A percentile compares a stretch with the other conserved stretches of the same genome.
Conservation (phyloP, 768 basidiomycete genomes). For the Leccinum variicolor region DNA sequence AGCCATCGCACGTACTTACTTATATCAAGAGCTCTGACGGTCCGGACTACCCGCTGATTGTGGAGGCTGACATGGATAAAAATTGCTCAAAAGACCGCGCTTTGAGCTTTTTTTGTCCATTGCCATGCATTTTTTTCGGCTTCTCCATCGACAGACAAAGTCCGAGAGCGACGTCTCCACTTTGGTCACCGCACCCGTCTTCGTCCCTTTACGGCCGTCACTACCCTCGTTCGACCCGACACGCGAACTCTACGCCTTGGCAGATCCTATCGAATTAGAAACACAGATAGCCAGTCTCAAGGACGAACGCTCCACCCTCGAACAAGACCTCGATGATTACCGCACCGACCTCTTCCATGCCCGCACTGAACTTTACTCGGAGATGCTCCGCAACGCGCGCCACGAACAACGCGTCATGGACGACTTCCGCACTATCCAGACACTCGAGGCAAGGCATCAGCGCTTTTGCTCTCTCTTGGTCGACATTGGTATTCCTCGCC, state of each 20-base stretch:
- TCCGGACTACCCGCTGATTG: not conserved
- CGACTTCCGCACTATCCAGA: conserved; percentile 26
- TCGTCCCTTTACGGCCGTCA: conserved; percentile 19
- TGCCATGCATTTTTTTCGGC: conserved; percentile 45
- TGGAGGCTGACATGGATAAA: not conserved
- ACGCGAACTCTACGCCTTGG: conserved; percentile 17
- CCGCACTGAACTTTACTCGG: conserved; percentile 27
- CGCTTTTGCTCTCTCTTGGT: conserved; percentile 22
- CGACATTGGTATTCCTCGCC: conserved; percentile 26
- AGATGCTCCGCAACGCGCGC: conserved; percentile 27
- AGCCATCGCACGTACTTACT: not conserved
- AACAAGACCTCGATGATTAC: conserved; percentile 28
- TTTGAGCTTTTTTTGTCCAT: not conserved
- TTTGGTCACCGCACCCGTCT: conserved; percentile 22
- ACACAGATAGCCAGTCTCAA: conserved; percentile 10
- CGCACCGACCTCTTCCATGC: conserved; percentile 26
- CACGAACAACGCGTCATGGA: conserved; percentile 23
- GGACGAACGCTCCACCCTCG: conserved; percentile 16
- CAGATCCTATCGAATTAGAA: conserved; percentile 11
- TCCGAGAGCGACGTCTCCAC: conserved; percentile 40
- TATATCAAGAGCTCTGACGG: not conserved
- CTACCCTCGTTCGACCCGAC: conserved; percentile 25
- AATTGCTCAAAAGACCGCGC: not conserved
- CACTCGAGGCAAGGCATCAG: conserved; percentile 24
- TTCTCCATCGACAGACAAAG: conserved; percentile 46